Evolutionary conservation across 352 stramenopile genomes (phyloP), one percentile per base, ranked within the genome.

Genomic region (Pythium plurisporium): DNA sequence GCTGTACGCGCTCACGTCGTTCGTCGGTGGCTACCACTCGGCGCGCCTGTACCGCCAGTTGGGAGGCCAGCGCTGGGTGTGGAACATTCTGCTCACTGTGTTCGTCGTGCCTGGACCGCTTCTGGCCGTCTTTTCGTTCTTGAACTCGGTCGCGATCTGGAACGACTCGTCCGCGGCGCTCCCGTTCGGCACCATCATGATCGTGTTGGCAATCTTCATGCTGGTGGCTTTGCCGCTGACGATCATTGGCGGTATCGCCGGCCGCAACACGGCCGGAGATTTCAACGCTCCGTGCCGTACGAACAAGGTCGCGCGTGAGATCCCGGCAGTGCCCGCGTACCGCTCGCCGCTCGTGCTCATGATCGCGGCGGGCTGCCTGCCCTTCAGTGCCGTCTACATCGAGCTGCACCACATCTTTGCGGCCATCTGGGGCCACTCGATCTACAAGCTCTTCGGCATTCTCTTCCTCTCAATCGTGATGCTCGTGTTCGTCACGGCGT

Each of bases 401-500:
- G 96, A 99, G 72, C 74, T 99, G 56, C 94, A 99, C 68, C 98
- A 98, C 85, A 98, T 99, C 49, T 98, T 99, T 60, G 93, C 90
- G 17, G 92, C 93, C 40, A 98, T 99, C 58, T 99, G 96, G 96
- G 96, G 96, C 51, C 95, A 99, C 68, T 96, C 97, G 74, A 97
- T 98, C 66, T 99, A 99, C 91, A 98, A 94, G 48, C 79, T 99
- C 17, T 99, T 99, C 66, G 96, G 96, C 41, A 99, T 99, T 59
- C 70, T 99, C 34, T 89, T 98, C 51, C 70, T 99, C 33, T 96
- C 94, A 23, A 98, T 98, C 64, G 40, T 97, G 36, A 95, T 99
- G 69, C 79, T 99, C 54, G 74, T 98, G 29, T 94, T 98, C 57
- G 95, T 99, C 19, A 98, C 93, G 48, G 89, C 90, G 31, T 98